These are phyloP conservation scores for Avena eriantha DNA, from an alignment of 176 grass and related monocot species.

Conservation along the genomic window DNA sequence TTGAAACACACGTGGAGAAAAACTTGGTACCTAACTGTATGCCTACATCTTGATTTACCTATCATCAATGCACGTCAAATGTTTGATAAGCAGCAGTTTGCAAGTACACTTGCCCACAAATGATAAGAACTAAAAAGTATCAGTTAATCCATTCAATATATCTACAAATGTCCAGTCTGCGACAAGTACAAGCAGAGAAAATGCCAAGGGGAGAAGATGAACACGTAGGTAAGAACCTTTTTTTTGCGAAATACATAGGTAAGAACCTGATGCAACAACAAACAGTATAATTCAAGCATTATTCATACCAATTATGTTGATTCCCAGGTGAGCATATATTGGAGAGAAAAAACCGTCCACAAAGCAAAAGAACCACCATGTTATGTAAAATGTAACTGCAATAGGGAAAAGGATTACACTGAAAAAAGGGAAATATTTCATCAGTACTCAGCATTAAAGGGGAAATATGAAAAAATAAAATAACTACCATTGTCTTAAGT, in stretches of 20 bases:
- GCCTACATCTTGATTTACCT: neutral
- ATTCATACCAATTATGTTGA: conserved; percentile 75
- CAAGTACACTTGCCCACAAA: neutral
- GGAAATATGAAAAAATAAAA: neutral
- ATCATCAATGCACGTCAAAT: neutral
- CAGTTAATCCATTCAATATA: neutral
- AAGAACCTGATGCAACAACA: conserved; percentile 17
- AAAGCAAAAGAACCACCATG: conserved; percentile 87
- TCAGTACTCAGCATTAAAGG: conserved; percentile 36
- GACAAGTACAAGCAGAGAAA: neutral
- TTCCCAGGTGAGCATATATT: conserved; percentile 74
- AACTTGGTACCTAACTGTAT: neutral
- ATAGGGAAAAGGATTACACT: conserved; percentile 88
- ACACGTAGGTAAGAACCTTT: conserved; percentile 10
- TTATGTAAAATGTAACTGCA: conserved; percentile 83
- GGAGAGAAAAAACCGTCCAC: conserved; percentile 89
- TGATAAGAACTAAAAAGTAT: neutral
- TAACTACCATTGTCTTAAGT: neutral
- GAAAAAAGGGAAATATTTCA: conserved; percentile 29
- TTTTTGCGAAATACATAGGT: neutral
- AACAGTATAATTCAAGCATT: neutral
- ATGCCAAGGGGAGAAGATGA: neutral
- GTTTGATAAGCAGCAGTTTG: neutral
- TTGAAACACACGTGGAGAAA: neutral
- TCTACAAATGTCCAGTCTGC: neutral